Evolutionary conservation across 1,139 yeast species (phyloP).

Genomic region (Lodderomyces margitis): DNA sequence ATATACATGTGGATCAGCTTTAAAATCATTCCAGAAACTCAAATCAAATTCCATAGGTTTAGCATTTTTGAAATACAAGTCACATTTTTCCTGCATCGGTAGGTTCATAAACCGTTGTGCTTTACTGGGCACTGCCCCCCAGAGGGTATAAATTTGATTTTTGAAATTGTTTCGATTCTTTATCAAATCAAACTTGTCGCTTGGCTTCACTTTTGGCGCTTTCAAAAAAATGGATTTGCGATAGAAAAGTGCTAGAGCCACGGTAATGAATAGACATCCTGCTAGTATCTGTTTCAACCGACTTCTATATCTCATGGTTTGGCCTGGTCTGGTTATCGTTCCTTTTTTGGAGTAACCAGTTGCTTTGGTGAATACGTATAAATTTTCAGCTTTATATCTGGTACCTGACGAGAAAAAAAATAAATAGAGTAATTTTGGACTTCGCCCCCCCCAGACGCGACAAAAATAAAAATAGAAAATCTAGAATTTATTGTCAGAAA

Average conservation of each 20-base stretch:
- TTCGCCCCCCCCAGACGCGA: slow-evolving; percentile 1
- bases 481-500: no score
- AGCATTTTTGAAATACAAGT: slow-evolving; percentile 16
- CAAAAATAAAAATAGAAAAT: no score
- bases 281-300: neutral
- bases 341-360: no score
- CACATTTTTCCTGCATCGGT: slow-evolving; percentile 17
- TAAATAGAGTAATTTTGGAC: neutral
- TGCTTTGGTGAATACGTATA: no score
- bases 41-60: slow-evolving; percentile 16
- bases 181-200: slow-evolving; percentile 11
- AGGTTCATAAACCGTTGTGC: neutral
- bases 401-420: neutral
- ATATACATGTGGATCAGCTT: slow-evolving; percentile 24
- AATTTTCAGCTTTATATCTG: no score
- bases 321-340: no score
- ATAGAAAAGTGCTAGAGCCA: neutral
- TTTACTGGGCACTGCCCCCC: slow-evolving; percentile 12
- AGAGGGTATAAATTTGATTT: slow-evolving; percentile 17
- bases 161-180: slow-evolving; percentile 13
- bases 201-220: neutral
- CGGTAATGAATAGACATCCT: neutral
- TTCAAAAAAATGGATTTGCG: slow-evolving; percentile 7
- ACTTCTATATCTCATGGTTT: neutral
- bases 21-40: slow-evolving; percentile 17